A percentile compares a stretch with the other conserved stretches of the same genome.
Evolutionary conservation across 768 basidiomycete genomes (phyloP).

Genomic region (Dacryopinax primogenitus): DNA sequence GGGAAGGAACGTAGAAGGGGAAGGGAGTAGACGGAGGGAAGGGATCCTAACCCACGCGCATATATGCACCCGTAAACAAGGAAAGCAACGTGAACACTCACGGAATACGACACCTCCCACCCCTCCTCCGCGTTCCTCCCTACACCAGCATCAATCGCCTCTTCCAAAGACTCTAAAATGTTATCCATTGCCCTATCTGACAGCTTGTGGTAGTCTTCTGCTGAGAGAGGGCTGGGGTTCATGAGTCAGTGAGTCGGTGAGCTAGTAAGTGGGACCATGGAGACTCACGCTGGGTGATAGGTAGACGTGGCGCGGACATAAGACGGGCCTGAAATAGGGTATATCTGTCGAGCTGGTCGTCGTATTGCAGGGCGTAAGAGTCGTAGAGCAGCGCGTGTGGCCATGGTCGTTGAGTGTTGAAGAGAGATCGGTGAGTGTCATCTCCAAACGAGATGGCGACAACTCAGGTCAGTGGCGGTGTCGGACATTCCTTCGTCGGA

Average conservation of each 20-base stretch:
- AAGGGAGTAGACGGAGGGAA: constrained; percentile 25
- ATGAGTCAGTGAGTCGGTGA: background rate
- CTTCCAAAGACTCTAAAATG: constrained; percentile 62
- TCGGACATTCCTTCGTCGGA: too few species aligned
- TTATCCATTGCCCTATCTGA: constrained; percentile 68
- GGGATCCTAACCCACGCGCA: background rate
- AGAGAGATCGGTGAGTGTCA: too few species aligned
- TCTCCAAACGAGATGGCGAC: too few species aligned
- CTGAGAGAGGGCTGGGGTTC: constrained; percentile 37
- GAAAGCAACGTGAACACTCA: too few species aligned
- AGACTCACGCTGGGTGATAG: background rate
- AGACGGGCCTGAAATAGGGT: too few species aligned
- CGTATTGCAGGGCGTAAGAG: too few species aligned
- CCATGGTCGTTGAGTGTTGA: too few species aligned
- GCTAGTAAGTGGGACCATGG: background rate
- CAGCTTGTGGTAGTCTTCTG: constrained; percentile 53
- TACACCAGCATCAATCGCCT: constrained; percentile 44
- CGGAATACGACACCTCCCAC: constrained; percentile 83
- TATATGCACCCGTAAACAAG: constrained; percentile 10
- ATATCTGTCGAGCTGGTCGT: too few species aligned
- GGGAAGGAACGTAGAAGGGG: background rate
- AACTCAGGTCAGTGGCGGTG: too few species aligned
- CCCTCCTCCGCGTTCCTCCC: constrained; percentile 33
- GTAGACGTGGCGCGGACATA: background rate
- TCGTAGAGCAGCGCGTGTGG: too few species aligned